Percentiles rank a stretch among this genome's conserved stretches.
Evolutionary conservation across 2,329 filamentous ascomycete genomes (phyloP).

Genomic region (Trichoderma polysporum): DNA sequence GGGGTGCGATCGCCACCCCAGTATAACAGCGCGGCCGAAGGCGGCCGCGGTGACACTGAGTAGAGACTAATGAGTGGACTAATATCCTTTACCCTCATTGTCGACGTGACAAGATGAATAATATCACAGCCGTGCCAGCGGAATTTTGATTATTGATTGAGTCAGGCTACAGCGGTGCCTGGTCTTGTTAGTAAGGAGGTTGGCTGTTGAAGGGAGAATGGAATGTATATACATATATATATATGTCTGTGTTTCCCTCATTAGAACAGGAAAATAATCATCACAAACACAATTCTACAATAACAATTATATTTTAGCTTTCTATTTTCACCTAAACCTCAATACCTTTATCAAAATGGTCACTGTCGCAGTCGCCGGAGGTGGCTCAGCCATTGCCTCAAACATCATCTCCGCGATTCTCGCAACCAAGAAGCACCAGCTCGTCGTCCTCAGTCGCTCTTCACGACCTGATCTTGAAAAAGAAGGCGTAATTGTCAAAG

Average conservation of each 20-base stretch:
- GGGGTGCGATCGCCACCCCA: not conserved
- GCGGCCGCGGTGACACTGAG: not conserved
- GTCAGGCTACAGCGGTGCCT: too few species aligned
- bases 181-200: not conserved
- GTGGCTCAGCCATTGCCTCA: conserved; percentile 10
- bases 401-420: conserved; percentile 18
- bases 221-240: not conserved
- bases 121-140: too few species aligned
- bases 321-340: not conserved
- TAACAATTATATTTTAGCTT: not conserved
- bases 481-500: not conserved
- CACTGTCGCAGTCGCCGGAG: conserved; percentile 14
- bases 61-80: not conserved
- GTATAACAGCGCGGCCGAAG: not conserved
- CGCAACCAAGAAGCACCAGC: conserved; percentile 11
- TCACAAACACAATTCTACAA: not conserved
- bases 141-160: not conserved
- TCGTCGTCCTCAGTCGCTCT: conserved; percentile 14
- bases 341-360: conserved; percentile 9
- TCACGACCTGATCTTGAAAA: not conserved
- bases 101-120: not conserved
- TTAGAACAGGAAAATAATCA: not conserved
- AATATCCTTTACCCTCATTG: not conserved
- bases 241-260: not conserved
- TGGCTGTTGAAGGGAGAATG: not conserved